These are phyloP conservation scores for Phaeosphaeriaceae sp. DNA, from an alignment of 2,329 filamentous ascomycete species.

Conservation along the genomic window DNA sequence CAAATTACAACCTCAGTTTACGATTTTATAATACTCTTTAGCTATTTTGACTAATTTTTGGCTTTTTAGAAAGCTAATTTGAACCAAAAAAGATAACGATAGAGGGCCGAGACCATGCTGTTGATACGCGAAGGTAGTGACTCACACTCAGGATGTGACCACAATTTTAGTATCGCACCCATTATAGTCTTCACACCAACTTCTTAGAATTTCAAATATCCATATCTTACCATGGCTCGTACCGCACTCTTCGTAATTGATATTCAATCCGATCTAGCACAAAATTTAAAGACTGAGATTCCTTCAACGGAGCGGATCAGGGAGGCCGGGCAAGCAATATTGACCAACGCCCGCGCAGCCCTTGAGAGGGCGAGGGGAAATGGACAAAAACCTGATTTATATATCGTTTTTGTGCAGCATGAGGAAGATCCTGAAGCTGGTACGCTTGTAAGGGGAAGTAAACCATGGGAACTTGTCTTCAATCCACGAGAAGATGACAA, in stretches of 20 bases:
- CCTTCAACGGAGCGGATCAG: constrained; percentile 6
- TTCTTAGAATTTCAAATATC: neutral
- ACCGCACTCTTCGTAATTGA: constrained; percentile 18
- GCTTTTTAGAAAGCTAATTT: too few species aligned
- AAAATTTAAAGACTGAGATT: constrained; percentile 1
- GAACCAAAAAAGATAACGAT: too few species aligned
- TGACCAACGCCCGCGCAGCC: neutral
- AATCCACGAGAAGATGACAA: constrained; percentile 5
- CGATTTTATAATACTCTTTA: too few species aligned
- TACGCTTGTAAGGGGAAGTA: constrained; percentile 5
- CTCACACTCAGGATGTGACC: too few species aligned
- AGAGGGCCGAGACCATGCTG: too few species aligned
- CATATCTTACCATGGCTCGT: constrained; percentile 7
- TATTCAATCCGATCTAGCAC: constrained; percentile 8
- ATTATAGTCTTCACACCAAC: neutral
- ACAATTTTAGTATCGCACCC: neutral
- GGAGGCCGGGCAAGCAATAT: neutral
- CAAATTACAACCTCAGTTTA: too few species aligned
- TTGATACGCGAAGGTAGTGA: neutral
- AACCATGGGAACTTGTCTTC: constrained; percentile 13
- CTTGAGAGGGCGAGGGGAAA: constrained; percentile 1
- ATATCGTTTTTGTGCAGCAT: constrained; percentile 16
- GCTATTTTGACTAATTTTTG: too few species aligned
- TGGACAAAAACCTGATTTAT: neutral
- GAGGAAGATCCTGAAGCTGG: constrained; percentile 11